Evolutionary conservation across 1,284 basidiomycete species (phyloP).

Genomic region (Flammula alnicola): DNA sequence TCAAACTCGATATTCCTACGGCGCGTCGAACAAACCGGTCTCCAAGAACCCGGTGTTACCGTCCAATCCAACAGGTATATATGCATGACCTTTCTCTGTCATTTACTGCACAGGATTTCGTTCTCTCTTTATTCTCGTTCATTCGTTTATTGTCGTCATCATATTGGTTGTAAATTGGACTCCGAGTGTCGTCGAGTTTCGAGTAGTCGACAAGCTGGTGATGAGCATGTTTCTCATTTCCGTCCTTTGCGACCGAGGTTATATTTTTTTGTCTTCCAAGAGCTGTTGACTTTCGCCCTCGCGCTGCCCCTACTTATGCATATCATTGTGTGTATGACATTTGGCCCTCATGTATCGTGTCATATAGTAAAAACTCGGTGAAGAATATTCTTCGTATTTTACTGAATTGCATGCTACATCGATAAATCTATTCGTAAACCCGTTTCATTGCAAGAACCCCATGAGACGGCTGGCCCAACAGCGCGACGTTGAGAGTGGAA

Average conservation of each 20-base stretch:
- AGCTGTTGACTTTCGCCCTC: conserved; percentile 1
- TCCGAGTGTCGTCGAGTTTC: neutral
- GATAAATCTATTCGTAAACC: no score
- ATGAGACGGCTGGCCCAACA: no score
- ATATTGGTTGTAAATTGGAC: conserved; percentile 1
- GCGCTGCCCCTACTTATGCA: conserved; percentile 1
- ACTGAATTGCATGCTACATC: no score
- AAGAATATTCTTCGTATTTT: no score
- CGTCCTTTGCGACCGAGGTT: neutral
- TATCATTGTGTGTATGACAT: neutral
- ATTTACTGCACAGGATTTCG: neutral
- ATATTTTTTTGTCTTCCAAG: conserved; percentile 9
- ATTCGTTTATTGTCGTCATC: conserved; percentile 24
- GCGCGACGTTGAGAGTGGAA: no score
- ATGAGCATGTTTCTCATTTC: conserved; percentile 5
- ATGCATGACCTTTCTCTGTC: conserved; percentile 20
- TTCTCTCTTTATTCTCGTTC: conserved; percentile 9
- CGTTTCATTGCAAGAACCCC: no score
- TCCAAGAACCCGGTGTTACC: conserved; percentile 12
- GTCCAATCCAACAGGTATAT: conserved; percentile 22
- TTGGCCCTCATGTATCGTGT: no score
- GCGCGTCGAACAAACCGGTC: conserved; percentile 13
- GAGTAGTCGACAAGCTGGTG: conserved; percentile 5
- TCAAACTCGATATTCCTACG: conserved; percentile 19
- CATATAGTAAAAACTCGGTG: no score